A percentile compares a stretch with the other conserved stretches of the same genome.
Evolutionary conservation across 352 stramenopile species (phyloP).

Genomic region (Globisporangium rhizosaccharum): DNA sequence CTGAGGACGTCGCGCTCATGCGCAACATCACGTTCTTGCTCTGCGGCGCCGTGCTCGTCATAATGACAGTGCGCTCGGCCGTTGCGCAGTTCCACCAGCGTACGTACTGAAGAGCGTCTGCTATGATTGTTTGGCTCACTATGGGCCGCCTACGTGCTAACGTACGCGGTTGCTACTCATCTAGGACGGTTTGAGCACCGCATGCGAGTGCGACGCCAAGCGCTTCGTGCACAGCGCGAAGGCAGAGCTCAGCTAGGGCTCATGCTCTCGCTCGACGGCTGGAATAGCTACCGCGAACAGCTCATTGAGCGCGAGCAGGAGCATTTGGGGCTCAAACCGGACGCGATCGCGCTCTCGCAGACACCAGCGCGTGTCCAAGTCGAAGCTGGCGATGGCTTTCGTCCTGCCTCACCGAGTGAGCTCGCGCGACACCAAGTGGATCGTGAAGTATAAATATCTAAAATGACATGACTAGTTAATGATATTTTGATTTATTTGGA

Average conservation of each 20-base stretch:
- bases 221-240: slow-evolving; percentile 11
- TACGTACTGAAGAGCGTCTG: background rate
- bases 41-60: background rate
- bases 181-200: slow-evolving; percentile 1
- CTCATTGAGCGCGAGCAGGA: slow-evolving; percentile 36
- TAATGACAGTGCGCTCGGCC: background rate
- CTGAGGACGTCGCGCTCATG: background rate
- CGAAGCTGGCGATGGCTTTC: background rate
- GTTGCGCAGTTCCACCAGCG: background rate
- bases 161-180: background rate
- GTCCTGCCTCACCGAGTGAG: background rate
- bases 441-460: background rate
- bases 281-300: slow-evolving; percentile 44
- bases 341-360: background rate
- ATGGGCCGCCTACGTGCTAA: too few relatives aligned
- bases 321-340: slow-evolving; percentile 6
- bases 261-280: slow-evolving; percentile 36
- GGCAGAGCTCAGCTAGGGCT: slow-evolving; percentile 17
- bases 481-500: too few relatives aligned
- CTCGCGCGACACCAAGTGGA: background rate
- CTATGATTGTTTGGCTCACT: background rate
- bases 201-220: slow-evolving; percentile 1
- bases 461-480: too few relatives aligned
- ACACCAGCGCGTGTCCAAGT: background rate
- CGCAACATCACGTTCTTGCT: background rate